These are phyloP conservation scores for Mikania micrantha DNA, from an alignment of 129 eudicot species.

Conservation along the genomic window DNA sequence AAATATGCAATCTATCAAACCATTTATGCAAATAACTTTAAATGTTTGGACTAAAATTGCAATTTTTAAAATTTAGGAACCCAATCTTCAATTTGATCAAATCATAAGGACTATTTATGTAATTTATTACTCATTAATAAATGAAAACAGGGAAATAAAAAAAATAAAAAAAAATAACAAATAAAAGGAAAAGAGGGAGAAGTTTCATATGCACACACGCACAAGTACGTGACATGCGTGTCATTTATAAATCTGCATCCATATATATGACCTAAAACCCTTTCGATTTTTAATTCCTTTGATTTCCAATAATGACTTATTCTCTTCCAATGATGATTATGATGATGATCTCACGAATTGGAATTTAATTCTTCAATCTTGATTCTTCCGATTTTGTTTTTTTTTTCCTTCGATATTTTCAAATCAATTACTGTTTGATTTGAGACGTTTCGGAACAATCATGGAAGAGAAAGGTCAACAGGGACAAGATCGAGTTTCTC, in stretches of 20 bases:
- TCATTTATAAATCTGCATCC: not conserved
- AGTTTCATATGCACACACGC: conserved; percentile 15
- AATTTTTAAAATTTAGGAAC: too few species aligned
- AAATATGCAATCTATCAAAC: too few species aligned
- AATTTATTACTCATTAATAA: too few species aligned
- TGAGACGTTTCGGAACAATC: conserved; percentile 6
- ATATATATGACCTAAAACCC: conserved; percentile 41
- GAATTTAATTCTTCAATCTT: conserved; percentile 15
- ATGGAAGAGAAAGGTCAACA: conserved; percentile 50
- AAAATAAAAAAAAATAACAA: not conserved
- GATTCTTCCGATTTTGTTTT: not conserved
- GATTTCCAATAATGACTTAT: not conserved
- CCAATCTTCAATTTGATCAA: too few species aligned
- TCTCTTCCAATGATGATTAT: not conserved
- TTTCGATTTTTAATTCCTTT: conserved; percentile 11
- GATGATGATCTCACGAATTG: conserved; percentile 4
- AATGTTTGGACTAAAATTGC: too few species aligned
- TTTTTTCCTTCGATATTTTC: conserved; percentile 1
- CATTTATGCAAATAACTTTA: too few species aligned
- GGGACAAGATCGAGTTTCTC: conserved; percentile 38
- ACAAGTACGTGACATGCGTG: conserved; percentile 7
- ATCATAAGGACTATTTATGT: too few species aligned
- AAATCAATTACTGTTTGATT: conserved; percentile 9
- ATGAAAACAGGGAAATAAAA: too few species aligned
- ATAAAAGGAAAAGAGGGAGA: conserved; percentile 19